Evolutionary conservation across 352 stramenopile species (phyloP).

Genomic region (Aphanomyces cochlioides): DNA sequence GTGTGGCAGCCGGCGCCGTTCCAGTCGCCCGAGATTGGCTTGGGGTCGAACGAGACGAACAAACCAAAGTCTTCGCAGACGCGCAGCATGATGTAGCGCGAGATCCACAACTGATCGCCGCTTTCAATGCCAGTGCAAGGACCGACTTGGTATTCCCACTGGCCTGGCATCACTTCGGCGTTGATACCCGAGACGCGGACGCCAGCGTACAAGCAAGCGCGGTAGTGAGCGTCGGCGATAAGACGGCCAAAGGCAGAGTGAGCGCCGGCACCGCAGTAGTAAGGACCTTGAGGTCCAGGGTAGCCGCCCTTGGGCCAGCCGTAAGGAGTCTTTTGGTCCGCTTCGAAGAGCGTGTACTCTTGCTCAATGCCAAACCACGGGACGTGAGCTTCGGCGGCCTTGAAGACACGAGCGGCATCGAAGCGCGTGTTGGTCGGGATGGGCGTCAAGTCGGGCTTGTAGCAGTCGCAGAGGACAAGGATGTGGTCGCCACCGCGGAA

Average conservation of each 20-base stretch:
- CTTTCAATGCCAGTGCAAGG: constrained; percentile 95
- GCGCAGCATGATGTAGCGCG: constrained; percentile 94
- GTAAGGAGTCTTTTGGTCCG: constrained; percentile 84
- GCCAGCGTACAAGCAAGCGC: constrained; percentile 92
- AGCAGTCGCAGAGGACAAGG: constrained; percentile 96
- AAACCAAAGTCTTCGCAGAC: constrained; percentile 97
- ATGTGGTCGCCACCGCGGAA: constrained; percentile 95
- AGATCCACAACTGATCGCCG: constrained; percentile 96
- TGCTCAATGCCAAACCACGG: constrained; percentile 98
- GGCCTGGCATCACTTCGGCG: constrained; percentile 96
- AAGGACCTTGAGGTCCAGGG: constrained; percentile 86
- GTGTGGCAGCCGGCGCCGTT: constrained; percentile 96
- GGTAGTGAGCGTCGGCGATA: constrained; percentile 94
- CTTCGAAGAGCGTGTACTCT: constrained; percentile 94
- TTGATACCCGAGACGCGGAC: constrained; percentile 96
- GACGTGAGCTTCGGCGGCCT: constrained; percentile 45
- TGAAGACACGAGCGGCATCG: constrained; percentile 69
- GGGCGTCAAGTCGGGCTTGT: constrained; percentile 91
- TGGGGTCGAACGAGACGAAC: constrained; percentile 96
- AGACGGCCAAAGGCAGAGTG: constrained; percentile 95
- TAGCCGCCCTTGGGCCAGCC: constrained; percentile 89
- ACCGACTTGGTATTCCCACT: constrained; percentile 98
- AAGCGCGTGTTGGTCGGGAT: constrained; percentile 90
- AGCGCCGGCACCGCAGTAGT: constrained; percentile 92
- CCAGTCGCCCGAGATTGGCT: constrained; percentile 98